Evolutionary conservation across 2,329 filamentous ascomycete genomes (phyloP).

Genomic region (Cercospora sojina): DNA sequence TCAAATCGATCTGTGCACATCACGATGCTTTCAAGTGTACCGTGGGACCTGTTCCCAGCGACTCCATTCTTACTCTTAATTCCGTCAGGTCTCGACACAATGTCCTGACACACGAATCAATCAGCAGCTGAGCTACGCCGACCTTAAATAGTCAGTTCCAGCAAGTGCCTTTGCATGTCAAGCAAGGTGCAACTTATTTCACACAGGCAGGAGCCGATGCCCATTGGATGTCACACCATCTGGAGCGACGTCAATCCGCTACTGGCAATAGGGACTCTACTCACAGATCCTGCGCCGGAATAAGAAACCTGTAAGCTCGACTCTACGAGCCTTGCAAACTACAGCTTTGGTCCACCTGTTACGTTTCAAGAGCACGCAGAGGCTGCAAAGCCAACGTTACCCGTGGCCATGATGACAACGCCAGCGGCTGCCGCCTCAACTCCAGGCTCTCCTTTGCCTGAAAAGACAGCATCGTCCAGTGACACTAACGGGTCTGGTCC

Average conservation of each 20-base stretch:
- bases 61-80: conserved; percentile 24
- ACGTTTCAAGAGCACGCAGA: conserved; percentile 16
- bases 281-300: conserved; percentile 18
- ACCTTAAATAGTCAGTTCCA: conserved; percentile 32
- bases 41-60: conserved; percentile 26
- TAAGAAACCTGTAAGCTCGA: conserved; percentile 24
- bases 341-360: conserved; percentile 28
- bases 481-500: neutral
- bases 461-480: neutral
- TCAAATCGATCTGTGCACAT: conserved; percentile 27
- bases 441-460: neutral
- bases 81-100: conserved; percentile 25
- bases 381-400: conserved; percentile 9
- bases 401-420: conserved; percentile 2
- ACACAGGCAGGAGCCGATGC: neutral
- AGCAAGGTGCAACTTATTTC: conserved; percentile 4
- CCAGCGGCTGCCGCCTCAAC: conserved; percentile 12
- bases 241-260: conserved; percentile 29
- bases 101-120: conserved; percentile 18
- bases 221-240: conserved; percentile 21
- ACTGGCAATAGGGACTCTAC: conserved; percentile 25
- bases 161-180: conserved; percentile 31
- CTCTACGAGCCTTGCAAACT: conserved; percentile 20
- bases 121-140: conserved; percentile 24
- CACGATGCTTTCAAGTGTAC: conserved; percentile 17